A percentile compares a stretch with the other conserved stretches of the same genome.
These are phyloP conservation scores for Thalassiosira hispida DNA, from an alignment of 352 stramenopile genomes.

Conservation along the genomic window DNA sequence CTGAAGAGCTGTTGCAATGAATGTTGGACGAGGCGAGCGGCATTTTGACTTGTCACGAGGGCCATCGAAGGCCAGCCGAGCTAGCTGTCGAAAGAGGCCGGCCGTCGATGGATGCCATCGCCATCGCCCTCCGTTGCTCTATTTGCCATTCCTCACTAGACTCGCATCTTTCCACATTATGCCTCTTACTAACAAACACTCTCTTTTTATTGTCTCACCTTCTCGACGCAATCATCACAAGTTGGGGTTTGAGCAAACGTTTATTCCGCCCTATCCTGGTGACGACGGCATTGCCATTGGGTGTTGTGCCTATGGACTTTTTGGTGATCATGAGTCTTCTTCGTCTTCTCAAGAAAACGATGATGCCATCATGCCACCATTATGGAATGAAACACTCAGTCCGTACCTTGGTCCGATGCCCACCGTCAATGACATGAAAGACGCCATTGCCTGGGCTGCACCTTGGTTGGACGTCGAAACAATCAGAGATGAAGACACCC, in stretches of 20 bases:
- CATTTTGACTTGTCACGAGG: no score
- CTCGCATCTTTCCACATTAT: no score
- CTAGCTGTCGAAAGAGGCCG: no score
- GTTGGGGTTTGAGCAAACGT: slow-evolving; percentile 75
- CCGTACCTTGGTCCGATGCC: slow-evolving; percentile 71
- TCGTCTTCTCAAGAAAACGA: slow-evolving; percentile 1
- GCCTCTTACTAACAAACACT: no score
- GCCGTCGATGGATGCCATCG: no score
- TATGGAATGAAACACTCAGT: slow-evolving; percentile 73
- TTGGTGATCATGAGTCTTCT: slow-evolving; percentile 40
- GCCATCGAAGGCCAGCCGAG: no score
- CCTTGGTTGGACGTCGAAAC: slow-evolving; percentile 75
- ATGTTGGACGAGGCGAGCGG: no score
- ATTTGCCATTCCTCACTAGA: no score
- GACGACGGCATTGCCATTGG: slow-evolving; percentile 83
- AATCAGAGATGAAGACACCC: slow-evolving; percentile 55
- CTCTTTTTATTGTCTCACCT: no score
- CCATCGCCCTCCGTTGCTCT: no score
- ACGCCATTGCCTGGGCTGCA: slow-evolving; percentile 61
- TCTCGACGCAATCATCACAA: no score
- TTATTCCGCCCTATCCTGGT: slow-evolving; percentile 81
- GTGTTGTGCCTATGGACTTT: slow-evolving; percentile 80
- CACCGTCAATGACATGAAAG: slow-evolving; percentile 58
- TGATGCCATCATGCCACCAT: slow-evolving; percentile 3
- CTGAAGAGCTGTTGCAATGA: no score